Percentiles rank a stretch among this genome's conserved stretches.
phyloP scores from a whole-genome alignment of 2,329 filamentous ascomycete genomes.

The Aspergillus ochraceus region DNA sequence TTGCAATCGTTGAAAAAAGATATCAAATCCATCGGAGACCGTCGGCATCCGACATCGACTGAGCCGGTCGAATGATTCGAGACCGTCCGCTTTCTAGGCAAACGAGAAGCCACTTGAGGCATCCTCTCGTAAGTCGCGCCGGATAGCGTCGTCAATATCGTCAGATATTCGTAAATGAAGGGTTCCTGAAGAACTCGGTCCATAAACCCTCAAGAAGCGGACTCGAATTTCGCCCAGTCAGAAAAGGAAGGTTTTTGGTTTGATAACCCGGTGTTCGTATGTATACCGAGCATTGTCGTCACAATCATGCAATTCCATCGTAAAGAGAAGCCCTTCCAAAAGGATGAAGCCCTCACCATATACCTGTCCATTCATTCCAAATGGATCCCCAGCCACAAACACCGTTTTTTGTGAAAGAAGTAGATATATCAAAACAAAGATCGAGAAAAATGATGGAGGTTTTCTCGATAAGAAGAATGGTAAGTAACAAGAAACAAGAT shows the following conservation, averaged over 20 bases:
- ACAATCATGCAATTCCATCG: conserved; percentile 31
- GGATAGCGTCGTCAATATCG: conserved; percentile 8
- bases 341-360: not conserved
- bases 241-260: not conserved
- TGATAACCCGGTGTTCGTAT: conserved; percentile 1
- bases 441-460: conserved; percentile 4
- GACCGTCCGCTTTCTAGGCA: not conserved
- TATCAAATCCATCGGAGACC: not conserved
- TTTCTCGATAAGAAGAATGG: conserved; percentile 4
- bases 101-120: not conserved
- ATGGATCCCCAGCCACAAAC: conserved; percentile 15
- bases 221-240: not conserved
- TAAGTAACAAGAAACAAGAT: conserved; percentile 7
- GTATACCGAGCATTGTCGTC: conserved; percentile 25
- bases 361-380: conserved; percentile 7
- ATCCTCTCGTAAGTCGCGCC: not conserved
- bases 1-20: not conserved
- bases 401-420: conserved; percentile 12
- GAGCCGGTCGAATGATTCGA: not conserved
- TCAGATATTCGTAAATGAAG: conserved; percentile 1
- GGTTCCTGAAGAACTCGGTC: not conserved
- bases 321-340: conserved; percentile 25
- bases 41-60: not conserved
- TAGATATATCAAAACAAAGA: conserved; percentile 18
- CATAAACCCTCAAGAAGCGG: not conserved